Conservation (phyloP, 768 basidiomycete species). For the Suillus brevipes region DNA sequence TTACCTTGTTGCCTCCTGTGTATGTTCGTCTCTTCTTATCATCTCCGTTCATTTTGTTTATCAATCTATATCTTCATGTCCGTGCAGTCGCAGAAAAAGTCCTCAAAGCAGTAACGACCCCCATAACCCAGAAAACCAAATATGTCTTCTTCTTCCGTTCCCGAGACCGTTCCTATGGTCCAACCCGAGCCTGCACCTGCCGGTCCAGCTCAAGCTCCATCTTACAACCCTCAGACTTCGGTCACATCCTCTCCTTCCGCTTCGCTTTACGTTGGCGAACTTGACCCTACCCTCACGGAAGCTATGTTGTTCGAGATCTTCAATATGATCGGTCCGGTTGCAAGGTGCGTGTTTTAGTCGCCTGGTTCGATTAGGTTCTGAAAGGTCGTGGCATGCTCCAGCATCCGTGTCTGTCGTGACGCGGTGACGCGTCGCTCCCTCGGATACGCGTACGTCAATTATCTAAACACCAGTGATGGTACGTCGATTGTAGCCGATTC, state of each 20-base stretch:
- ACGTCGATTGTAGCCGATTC: constrained; percentile 25
- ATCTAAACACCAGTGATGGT: constrained; percentile 94
- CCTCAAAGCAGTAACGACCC: constrained; percentile 92
- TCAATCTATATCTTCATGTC: constrained; percentile 16
- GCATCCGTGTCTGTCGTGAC: constrained; percentile 99
- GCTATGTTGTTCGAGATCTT: constrained; percentile 99
- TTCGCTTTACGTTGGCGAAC: constrained; percentile 98
- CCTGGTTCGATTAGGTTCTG: background rate
- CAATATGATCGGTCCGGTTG: constrained; percentile 99
- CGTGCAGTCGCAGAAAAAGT: constrained; percentile 69
- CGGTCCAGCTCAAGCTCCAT: constrained; percentile 46
- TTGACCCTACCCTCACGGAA: constrained; percentile 97
- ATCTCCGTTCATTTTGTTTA: constrained; percentile 18
- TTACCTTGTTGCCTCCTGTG: constrained; percentile 77
- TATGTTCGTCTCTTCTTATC: constrained; percentile 35
- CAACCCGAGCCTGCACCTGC: constrained; percentile 50
- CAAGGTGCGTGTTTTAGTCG: constrained; percentile 60
- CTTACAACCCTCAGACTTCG: constrained; percentile 54
- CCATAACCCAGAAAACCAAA: constrained; percentile 51
- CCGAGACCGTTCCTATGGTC: constrained; percentile 54
- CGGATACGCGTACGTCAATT: constrained; percentile 99
- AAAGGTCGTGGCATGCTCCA: constrained; percentile 28
- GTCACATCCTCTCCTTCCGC: constrained; percentile 74
- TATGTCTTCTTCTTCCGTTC: constrained; percentile 61
- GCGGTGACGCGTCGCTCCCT: constrained; percentile 99